These are phyloP conservation scores for Laguncularia racemosa DNA, from an alignment of 345 rosid species.

Conservation along the genomic window DNA sequence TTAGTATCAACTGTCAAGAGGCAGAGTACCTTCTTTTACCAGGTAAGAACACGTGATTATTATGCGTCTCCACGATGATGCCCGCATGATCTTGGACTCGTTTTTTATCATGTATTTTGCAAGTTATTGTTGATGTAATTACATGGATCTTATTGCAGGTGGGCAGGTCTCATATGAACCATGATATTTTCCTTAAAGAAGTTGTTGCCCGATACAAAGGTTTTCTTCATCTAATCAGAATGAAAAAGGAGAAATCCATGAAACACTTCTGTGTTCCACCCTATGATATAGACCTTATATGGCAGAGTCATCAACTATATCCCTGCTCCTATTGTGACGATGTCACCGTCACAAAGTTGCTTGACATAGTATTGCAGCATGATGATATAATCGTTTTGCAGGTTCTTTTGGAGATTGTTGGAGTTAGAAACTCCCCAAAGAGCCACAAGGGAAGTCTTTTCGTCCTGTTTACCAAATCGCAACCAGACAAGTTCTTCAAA, in stretches of 20 bases:
- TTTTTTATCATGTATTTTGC: too few relatives aligned
- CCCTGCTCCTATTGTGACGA: conserved; percentile 69
- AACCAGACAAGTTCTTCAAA: conserved; percentile 55
- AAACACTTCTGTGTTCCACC: conserved; percentile 82
- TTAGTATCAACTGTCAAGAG: conserved; percentile 79
- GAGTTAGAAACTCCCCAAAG: conserved; percentile 61
- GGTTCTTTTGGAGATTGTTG: conserved; percentile 72
- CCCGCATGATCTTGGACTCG: too few relatives aligned
- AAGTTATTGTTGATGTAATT: too few relatives aligned
- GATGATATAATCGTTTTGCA: conserved; percentile 68
- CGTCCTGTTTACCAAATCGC: conserved; percentile 61
- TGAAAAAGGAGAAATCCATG: conserved; percentile 57
- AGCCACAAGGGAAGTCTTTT: conserved; percentile 48
- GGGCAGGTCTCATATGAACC: conserved; percentile 49
- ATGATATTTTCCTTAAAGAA: conserved; percentile 61
- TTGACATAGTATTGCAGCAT: conserved; percentile 81
- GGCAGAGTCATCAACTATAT: conserved; percentile 98
- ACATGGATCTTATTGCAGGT: too few relatives aligned
- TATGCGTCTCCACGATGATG: too few relatives aligned
- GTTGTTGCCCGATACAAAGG: conserved; percentile 91
- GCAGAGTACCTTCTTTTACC: conserved; percentile 84
- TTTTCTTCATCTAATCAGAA: conserved; percentile 72
- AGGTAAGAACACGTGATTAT: too few relatives aligned
- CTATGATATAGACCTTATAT: conserved; percentile 89
- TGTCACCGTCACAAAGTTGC: conserved; percentile 33